A percentile compares a stretch with the other conserved stretches of the same genome.
Evolutionary conservation across 225 moss, liverwort and hornwort species (phyloP).

Genomic region (Pseudoscleropodium purum): DNA sequence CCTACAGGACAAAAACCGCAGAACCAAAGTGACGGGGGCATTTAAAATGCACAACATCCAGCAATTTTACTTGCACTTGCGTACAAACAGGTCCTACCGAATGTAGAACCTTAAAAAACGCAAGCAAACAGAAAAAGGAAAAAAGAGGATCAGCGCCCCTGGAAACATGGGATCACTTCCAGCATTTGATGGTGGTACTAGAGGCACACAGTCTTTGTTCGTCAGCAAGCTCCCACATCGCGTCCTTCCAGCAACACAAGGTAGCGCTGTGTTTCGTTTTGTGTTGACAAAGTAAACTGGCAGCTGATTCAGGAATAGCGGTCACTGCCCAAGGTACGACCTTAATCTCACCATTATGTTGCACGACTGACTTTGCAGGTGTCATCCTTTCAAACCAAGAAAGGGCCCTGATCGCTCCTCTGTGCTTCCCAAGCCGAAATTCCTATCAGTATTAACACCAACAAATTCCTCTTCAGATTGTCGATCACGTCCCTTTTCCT

Average conservation of each 20-base stretch:
- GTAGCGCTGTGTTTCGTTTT: not conserved
- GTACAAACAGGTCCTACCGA: not conserved
- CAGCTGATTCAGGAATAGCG: not conserved
- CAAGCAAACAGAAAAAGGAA: not conserved
- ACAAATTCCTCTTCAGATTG: not conserved
- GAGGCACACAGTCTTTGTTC: not conserved
- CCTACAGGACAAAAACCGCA: not conserved
- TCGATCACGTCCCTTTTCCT: not conserved
- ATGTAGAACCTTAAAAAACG: not conserved
- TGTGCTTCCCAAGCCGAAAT: conserved; percentile 5
- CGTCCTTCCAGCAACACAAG: not conserved
- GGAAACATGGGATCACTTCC: not conserved
- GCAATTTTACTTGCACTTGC: not conserved
- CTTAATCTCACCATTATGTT: not conserved
- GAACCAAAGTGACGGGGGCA: not conserved
- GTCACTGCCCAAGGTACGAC: not conserved
- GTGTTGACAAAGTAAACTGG: not conserved
- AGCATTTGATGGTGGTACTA: not conserved
- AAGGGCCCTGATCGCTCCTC: not conserved
- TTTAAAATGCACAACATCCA: not conserved
- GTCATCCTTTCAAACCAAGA: not conserved
- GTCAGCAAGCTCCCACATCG: not conserved
- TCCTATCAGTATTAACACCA: not conserved
- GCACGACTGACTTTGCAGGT: not conserved
- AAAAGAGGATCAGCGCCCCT: not conserved